These are phyloP conservation scores for Kandelia obovata DNA, from an alignment of 345 rosid species.

Conservation along the genomic window DNA sequence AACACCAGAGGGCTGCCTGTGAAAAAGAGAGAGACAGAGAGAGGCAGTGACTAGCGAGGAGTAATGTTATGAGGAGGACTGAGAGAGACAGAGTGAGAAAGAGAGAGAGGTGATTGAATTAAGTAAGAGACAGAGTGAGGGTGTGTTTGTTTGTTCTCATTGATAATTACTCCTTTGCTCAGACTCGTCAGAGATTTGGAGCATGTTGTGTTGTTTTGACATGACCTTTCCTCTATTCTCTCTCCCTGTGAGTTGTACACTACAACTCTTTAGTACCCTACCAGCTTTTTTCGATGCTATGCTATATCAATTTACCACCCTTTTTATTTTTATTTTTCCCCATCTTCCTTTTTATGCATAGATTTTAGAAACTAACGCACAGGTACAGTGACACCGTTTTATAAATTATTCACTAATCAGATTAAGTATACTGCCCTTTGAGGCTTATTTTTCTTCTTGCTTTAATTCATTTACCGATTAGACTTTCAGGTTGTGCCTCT, in stretches of 20 bases:
- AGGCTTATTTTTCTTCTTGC: no score
- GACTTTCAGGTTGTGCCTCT: no score
- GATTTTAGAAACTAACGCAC: no score
- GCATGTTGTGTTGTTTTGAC: conserved; percentile 44
- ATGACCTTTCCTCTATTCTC: conserved; percentile 38
- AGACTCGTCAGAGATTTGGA: conserved; percentile 33
- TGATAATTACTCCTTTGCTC: conserved; percentile 5
- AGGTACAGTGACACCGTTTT: no score
- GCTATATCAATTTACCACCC: conserved; percentile 1
- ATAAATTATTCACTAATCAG: no score
- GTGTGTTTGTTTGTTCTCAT: conserved; percentile 14
- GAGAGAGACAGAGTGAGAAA: conserved; percentile 8
- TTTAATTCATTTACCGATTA: no score
- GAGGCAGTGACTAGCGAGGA: conserved; percentile 1
- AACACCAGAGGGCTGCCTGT: conserved; percentile 9
- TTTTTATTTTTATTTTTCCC: not conserved
- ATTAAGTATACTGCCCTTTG: no score
- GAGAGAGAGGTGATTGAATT: conserved; percentile 2
- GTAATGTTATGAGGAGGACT: no score
- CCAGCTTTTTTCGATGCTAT: not conserved
- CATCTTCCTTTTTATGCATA: no score
- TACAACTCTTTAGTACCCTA: conserved; percentile 2
- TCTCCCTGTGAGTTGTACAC: conserved; percentile 6
- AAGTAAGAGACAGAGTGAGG: conserved; percentile 4
- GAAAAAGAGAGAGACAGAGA: conserved; percentile 4